phyloP scores from a whole-genome alignment of 2,329 filamentous ascomycete species.

The Aspergillus novofumigatus region DNA sequence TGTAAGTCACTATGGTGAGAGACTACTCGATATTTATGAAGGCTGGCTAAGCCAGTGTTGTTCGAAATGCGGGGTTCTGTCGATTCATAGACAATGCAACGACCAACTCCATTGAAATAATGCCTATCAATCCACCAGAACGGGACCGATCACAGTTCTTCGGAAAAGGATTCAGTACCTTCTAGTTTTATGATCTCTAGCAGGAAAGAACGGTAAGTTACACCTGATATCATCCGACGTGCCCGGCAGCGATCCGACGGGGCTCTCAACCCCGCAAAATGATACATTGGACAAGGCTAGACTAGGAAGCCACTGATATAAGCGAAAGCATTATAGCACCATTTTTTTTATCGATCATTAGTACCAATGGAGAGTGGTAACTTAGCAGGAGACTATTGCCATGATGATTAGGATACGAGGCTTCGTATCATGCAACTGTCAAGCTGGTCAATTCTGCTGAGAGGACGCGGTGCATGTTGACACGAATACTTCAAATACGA shows the following conservation, averaged over 20 bases:
- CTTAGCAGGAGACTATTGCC: not conserved
- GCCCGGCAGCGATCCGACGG: not conserved
- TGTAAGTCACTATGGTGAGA: not conserved
- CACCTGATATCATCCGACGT: not conserved
- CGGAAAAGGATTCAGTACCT: not conserved
- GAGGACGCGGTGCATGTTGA: not conserved
- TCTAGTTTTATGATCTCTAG: not conserved
- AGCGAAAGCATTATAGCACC: not conserved
- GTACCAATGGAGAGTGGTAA: not conserved
- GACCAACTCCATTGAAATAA: not conserved
- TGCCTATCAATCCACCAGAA: not conserved
- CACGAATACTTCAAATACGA: not conserved
- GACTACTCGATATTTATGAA: not conserved
- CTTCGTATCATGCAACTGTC: not conserved
- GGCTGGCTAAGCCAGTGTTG: not conserved
- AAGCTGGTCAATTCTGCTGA: not conserved
- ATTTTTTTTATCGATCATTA: not conserved
- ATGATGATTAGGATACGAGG: not conserved
- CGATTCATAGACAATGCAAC: not conserved
- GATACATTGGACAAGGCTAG: not conserved
- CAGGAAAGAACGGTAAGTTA: not conserved
- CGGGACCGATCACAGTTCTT: not conserved
- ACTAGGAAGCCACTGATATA: not conserved
- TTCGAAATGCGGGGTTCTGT: not conserved
- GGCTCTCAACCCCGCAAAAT: not conserved